A percentile compares a stretch with the other conserved stretches of the same genome.
These are phyloP conservation scores for Aspergillus oerlinghausenensis DNA, from an alignment of 2,329 filamentous ascomycete genomes.

Conservation along the genomic window DNA sequence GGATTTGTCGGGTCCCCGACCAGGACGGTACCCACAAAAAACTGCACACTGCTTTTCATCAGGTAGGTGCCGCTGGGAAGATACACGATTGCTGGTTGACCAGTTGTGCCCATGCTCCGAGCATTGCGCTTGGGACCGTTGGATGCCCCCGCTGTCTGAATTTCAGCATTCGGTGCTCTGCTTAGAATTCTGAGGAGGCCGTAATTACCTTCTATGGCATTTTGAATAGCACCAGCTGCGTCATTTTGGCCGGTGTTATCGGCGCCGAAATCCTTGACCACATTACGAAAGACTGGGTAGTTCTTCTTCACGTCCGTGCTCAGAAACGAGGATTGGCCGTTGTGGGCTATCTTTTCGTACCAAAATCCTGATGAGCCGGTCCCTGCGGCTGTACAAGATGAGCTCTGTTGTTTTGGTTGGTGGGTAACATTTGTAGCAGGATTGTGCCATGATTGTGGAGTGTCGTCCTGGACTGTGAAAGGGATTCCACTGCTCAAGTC, in stretches of 20 bases:
- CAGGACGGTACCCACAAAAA: constrained; percentile 33
- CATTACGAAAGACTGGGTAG: constrained; percentile 35
- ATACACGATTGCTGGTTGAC: constrained; percentile 28
- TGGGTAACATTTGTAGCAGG: constrained; percentile 8
- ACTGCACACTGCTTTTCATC: constrained; percentile 20
- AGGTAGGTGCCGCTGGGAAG: constrained; percentile 28
- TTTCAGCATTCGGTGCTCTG: neutral
- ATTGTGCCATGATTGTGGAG: constrained; percentile 15
- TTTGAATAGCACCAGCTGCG: constrained; percentile 25
- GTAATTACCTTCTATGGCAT: constrained; percentile 25
- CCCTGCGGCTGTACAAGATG: constrained; percentile 3
- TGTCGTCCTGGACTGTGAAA: constrained; percentile 15
- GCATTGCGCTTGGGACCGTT: constrained; percentile 22
- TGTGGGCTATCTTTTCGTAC: constrained; percentile 27
- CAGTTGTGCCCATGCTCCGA: constrained; percentile 26
- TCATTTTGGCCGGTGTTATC: constrained; percentile 30
- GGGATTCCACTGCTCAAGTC: constrained; percentile 15
- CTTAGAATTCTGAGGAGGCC: neutral
- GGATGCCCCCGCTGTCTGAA: constrained; percentile 17
- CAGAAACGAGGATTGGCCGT: constrained; percentile 27
- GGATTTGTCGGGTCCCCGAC: constrained; percentile 36
- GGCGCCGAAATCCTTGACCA: constrained; percentile 30
- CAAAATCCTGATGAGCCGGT: constrained; percentile 16
- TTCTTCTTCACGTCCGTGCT: constrained; percentile 19
- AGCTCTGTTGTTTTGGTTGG: neutral